Conservation (phyloP, 2,329 filamentous ascomycete genomes). For the Didymella pinodella region DNA sequence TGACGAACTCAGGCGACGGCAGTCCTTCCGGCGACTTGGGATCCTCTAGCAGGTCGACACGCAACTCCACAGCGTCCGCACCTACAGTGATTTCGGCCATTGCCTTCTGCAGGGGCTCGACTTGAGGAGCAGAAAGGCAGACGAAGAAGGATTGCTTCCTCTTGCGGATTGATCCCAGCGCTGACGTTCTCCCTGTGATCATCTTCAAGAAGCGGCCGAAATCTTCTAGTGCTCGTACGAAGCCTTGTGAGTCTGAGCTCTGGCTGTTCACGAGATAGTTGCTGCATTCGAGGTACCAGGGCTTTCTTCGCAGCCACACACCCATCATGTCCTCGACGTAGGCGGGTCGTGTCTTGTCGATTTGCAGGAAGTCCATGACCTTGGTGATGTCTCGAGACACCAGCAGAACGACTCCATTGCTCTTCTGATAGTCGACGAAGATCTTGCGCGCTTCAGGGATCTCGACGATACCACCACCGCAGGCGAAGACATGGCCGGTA, state of each 20-base stretch:
- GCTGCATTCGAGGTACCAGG: slow-evolving; percentile 91
- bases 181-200: slow-evolving; percentile 68
- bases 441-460: slow-evolving; percentile 79
- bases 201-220: slow-evolving; percentile 76
- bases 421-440: slow-evolving; percentile 74
- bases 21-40: slow-evolving; percentile 65
- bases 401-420: slow-evolving; percentile 83
- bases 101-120: slow-evolving; percentile 68
- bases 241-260: slow-evolving; percentile 59
- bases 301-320: slow-evolving; percentile 87
- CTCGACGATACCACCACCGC: slow-evolving; percentile 93
- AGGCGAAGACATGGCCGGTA: slow-evolving; percentile 84
- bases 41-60: slow-evolving; percentile 89
- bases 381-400: slow-evolving; percentile 88
- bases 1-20: slow-evolving; percentile 76
- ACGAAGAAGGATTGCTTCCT: slow-evolving; percentile 87
- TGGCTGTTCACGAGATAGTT: slow-evolving; percentile 94
- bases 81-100: slow-evolving; percentile 80
- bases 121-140: slow-evolving; percentile 81
- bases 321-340: slow-evolving; percentile 92
- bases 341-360: slow-evolving; percentile 89
- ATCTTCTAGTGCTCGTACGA: slow-evolving; percentile 67
- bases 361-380: slow-evolving; percentile 85
- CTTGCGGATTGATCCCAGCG: slow-evolving; percentile 67
- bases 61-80: slow-evolving; percentile 89